phyloP scores from a whole-genome alignment of 2,329 filamentous ascomycete species.

The Colletotrichum phormii region DNA sequence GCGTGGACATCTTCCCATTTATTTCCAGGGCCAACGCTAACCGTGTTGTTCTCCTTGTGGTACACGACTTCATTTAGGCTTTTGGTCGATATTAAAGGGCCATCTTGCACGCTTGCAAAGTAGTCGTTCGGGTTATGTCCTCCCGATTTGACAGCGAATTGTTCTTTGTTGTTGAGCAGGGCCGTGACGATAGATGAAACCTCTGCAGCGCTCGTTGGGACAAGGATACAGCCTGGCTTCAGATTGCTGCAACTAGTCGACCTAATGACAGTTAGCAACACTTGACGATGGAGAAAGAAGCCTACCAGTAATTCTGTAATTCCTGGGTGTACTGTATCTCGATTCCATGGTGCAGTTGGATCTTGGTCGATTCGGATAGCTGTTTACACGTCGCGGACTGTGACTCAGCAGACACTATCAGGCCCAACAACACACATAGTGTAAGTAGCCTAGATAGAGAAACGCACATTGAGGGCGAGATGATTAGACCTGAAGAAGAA shows the following conservation, averaged over 20 bases:
- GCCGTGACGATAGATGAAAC: slow-evolving; percentile 64
- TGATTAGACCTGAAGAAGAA: too few relatives aligned
- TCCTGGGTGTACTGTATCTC: slow-evolving; percentile 4
- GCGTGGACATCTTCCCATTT: slow-evolving; percentile 55
- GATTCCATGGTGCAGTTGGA: background rate
- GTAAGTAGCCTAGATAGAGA: too few relatives aligned
- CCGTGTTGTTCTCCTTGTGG: slow-evolving; percentile 49
- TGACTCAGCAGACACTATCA: background rate
- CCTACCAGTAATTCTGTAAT: slow-evolving; percentile 11
- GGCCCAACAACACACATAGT: background rate
- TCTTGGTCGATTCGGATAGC: background rate
- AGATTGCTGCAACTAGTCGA: slow-evolving; percentile 56
- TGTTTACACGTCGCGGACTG: slow-evolving; percentile 13
- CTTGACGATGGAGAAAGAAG: background rate
- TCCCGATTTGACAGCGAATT: slow-evolving; percentile 67
- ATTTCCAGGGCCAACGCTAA: slow-evolving; percentile 58
- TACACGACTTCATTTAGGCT: slow-evolving; percentile 55
- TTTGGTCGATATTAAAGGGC: slow-evolving; percentile 61
- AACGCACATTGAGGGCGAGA: too few relatives aligned
- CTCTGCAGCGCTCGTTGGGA: slow-evolving; percentile 60
- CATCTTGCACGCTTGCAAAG: slow-evolving; percentile 61
- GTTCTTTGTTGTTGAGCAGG: slow-evolving; percentile 57
- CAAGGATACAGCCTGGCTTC: slow-evolving; percentile 59
- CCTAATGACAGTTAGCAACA: slow-evolving; percentile 40
- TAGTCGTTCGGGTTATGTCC: slow-evolving; percentile 68